Base-by-base conservation (phyloP, 352 stramenopile genomes). In the Phytophthora parvispora region DNA sequence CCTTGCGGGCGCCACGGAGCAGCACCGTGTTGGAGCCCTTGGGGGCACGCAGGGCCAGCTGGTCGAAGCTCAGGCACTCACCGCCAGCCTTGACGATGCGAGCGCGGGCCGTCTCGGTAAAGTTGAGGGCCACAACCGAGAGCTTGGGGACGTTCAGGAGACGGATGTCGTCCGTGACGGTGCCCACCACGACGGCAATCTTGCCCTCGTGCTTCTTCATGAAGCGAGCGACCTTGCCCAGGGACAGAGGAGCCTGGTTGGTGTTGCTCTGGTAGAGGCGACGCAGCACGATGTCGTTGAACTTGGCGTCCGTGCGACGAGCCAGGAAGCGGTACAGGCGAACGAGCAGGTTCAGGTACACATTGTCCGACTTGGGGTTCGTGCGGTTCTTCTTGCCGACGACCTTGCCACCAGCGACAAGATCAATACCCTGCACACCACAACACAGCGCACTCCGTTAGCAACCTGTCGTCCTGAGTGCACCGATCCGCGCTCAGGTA, bases 21-120 rank as follows among this genome's bases (percentile, higher is more conserved):
- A 99, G 92, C 62, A 99, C 94, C 60, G 98, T 99, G 90, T 99
- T 99, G 60, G 92, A 80, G 82, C 98, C 98, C 77, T 98, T 99
- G 60, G 98, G 98, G 31, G 97, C 87, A 60, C 97, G 93, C 51
- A 99, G 90, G 8, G 98, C 98, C 34, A 99, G 90, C 91, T 99
- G 98, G 86, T 99, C 98, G 70, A 99, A 99, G 73, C 98, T 99
- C 63, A 99, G 81, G 90, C 97, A 99, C 87, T 99, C 97, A 77
- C 98, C 98, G 64, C 98, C 98, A 67, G 98, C 97, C 73, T 98
- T 97, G 64, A 98, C 71, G 84, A 99, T 99, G 75, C 98, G 96
- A 61, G 97, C 97, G 74, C 98, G 96, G 29, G 98, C 98, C 60
- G 87, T 93, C 81, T 99, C 98, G n/a, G 98, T 99, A 75, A 99